Base-by-base conservation (phyloP, 169 alveolate species). In the Plasmodium falciparum region DNA sequence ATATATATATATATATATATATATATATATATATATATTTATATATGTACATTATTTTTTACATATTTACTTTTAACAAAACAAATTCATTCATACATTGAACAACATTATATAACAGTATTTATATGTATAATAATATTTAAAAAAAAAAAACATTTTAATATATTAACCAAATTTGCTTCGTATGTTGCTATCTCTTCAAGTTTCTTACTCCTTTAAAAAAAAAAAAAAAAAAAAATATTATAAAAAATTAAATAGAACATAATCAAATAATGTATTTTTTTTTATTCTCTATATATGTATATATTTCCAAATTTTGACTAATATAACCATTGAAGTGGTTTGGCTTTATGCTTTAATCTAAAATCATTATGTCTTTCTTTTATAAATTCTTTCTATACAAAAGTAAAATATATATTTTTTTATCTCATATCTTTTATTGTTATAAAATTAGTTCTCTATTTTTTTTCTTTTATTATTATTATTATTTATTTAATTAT, bases 291-390 rank as follows among this genome's bases (percentile, higher is more conserved):
- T 52, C 45, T n/a, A 33, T 45, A 61, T 74, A 45, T 69, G 3
- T 47, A 61, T 33, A 15, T 61, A 50, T 66, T 3, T 59, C 12
- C 62, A 61, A 59, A 74, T 15, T 22, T 17, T 59, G 12, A n/a
- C 52, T 1, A 20, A 5, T 7, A 9, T 52, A 29, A 80, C 90
- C 90, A 80, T 6, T 1, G n/a, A 73, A 80, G n/a, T 43, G 90
- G 83, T 33, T 80, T 58, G 5, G 80, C 83, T 49, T 67, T 67
- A 47, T 80, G 90, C 61, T 80, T 80, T 49, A 69, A 52, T 71
- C 90, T 29, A 26, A 80, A 67, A 24, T 80, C 90, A 17, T 80
- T 67, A 63, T 80, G 90, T 67, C 90, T 80, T 56, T 80, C 90
- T 52, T 13, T 12, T 43, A 80, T 80, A 33, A 67, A 80, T n/a